These are phyloP conservation scores for Melaleuca quinquenervia DNA, from an alignment of 345 rosid species.

Conservation along the genomic window DNA sequence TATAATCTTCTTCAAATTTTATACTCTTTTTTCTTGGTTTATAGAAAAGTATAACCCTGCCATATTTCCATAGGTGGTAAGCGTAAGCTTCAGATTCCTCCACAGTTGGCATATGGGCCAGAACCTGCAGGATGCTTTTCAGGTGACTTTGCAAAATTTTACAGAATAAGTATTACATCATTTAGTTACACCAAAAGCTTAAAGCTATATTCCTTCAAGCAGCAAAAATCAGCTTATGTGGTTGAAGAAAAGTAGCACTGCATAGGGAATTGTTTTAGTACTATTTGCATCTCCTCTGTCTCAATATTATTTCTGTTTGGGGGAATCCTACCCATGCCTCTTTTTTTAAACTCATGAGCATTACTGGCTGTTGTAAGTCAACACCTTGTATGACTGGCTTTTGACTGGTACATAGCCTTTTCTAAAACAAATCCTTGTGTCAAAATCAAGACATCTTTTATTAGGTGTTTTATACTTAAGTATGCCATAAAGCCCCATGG, in stretches of 20 bases:
- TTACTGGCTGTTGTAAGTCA: background rate
- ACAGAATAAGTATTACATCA: background rate
- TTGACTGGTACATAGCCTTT: background rate
- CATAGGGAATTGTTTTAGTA: background rate
- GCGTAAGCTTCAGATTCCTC: conserved; percentile 86
- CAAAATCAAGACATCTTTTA: background rate
- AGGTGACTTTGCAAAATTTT: conserved; percentile 26
- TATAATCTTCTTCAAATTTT: background rate
- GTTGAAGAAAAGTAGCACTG: background rate
- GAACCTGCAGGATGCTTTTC: conserved; percentile 97
- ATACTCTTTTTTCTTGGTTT: background rate
- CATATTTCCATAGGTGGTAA: conserved; percentile 45
- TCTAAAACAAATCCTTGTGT: background rate
- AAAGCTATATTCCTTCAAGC: background rate
- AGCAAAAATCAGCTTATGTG: background rate
- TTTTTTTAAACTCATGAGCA: background rate
- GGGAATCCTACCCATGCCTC: background rate
- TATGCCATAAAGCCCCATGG: background rate
- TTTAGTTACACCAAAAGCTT: background rate
- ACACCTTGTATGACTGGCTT: background rate
- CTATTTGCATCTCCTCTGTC: background rate
- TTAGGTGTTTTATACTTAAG: background rate
- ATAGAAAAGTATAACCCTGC: background rate
- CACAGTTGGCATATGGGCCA: conserved; percentile 83
- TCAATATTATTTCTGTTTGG: background rate